Evolutionary conservation across 148 eudicot genomes (phyloP).

Genomic region (Silene latifolia): DNA sequence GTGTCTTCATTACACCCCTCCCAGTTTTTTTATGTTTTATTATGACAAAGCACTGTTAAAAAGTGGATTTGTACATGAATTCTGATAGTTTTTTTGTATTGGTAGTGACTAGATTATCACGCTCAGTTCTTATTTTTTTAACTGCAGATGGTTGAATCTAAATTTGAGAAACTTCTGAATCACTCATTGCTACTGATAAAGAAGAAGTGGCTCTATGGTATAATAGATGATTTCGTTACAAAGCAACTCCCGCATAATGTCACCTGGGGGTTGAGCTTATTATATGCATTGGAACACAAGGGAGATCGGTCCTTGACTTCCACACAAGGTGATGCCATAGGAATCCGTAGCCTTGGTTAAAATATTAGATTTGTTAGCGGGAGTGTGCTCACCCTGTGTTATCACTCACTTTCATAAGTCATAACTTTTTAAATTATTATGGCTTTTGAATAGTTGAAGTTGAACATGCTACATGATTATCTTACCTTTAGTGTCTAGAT

Average conservation of each 20-base stretch:
- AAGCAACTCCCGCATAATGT: slow-evolving; percentile 98
- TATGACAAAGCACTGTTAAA: not conserved
- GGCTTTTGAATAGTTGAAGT: slow-evolving; percentile 8
- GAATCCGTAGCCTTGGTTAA: not conserved
- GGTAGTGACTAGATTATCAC: not conserved
- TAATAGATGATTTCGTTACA: slow-evolving; percentile 83
- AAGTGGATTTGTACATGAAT: not conserved
- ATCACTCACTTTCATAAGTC: not conserved
- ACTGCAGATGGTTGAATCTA: slow-evolving; percentile 85
- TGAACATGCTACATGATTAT: not conserved
- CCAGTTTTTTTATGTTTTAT: too few species aligned
- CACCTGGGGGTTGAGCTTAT: slow-evolving; percentile 94
- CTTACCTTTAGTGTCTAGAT: not conserved
- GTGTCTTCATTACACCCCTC: too few species aligned
- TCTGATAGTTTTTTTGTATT: not conserved
- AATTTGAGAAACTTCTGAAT: slow-evolving; percentile 67
- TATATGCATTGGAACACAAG: slow-evolving; percentile 88
- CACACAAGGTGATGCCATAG: slow-evolving; percentile 69
- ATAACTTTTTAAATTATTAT: not conserved
- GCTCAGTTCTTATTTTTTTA: not conserved
- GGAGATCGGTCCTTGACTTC: slow-evolving; percentile 89
- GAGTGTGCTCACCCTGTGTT: not conserved
- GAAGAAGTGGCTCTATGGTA: slow-evolving; percentile 87
- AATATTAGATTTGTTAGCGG: not conserved
- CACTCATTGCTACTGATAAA: slow-evolving; percentile 66